phyloP scores from a whole-genome alignment of 2,329 filamentous ascomycete species.

The Elsinoe fawcettii region DNA sequence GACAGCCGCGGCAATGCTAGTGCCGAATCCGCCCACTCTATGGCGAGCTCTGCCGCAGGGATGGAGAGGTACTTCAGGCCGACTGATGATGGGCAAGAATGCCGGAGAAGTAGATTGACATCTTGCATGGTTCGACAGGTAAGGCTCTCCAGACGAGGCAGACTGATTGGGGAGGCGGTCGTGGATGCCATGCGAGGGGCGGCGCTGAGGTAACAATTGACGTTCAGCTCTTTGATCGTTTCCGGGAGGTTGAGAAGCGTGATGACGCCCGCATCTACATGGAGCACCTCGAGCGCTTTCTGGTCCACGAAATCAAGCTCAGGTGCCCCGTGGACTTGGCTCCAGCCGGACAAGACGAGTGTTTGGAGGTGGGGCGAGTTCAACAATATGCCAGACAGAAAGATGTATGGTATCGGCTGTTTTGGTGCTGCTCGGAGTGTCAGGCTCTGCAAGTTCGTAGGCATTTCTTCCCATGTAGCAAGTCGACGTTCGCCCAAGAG shows the following conservation, averaged over 20 bases:
- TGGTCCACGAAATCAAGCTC: constrained; percentile 7
- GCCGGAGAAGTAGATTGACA: background rate
- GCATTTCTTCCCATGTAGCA: background rate
- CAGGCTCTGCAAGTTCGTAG: background rate
- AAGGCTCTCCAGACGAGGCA: background rate
- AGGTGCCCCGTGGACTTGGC: constrained; percentile 1
- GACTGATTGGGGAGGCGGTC: background rate
- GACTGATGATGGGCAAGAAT: background rate
- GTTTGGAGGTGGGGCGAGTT: background rate
- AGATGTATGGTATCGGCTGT: constrained; percentile 2
- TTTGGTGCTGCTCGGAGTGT: constrained; percentile 1
- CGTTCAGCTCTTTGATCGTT: background rate
- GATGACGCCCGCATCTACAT: constrained; percentile 3
- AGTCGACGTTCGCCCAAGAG: background rate
- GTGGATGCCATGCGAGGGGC: background rate
- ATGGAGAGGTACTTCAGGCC: background rate
- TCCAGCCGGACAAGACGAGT: background rate
- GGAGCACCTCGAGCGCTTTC: background rate
- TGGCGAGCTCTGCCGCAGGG: background rate
- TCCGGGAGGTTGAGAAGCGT: constrained; percentile 3
- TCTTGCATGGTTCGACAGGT: constrained; percentile 7
- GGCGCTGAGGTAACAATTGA: constrained; percentile 7
- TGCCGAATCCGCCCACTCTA: constrained; percentile 12
- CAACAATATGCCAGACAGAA: background rate
- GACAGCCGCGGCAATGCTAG: constrained; percentile 10